phyloP scores from a whole-genome alignment of 1,139 yeast species.

The Hemisphaericaspora lyxosophila region DNA sequence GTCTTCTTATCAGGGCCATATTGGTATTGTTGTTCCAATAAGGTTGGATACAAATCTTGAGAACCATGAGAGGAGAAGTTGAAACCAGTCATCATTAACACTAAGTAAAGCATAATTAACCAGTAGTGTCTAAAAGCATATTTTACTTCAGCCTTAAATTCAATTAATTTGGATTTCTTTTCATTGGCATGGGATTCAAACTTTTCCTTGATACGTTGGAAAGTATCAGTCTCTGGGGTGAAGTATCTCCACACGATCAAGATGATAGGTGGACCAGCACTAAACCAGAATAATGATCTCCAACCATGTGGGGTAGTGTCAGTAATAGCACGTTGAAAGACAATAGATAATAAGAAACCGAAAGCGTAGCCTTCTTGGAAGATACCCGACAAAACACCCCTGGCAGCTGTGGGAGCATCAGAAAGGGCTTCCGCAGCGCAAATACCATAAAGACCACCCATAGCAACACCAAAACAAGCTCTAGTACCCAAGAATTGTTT shows the following conservation, averaged over 20 bases:
- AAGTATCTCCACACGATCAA: conserved; percentile 37
- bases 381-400: conserved; percentile 41
- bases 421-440: conserved; percentile 40
- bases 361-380: conserved; percentile 46
- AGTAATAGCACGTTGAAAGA: conserved; percentile 41
- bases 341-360: conserved; percentile 41
- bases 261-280: conserved; percentile 42
- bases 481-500: conserved; percentile 39
- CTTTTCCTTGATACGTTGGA: conserved; percentile 25
- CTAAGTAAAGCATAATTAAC: conserved; percentile 34
- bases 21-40: conserved; percentile 30
- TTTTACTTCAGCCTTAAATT: conserved; percentile 21
- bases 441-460: no score
- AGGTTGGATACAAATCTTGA: conserved; percentile 42
- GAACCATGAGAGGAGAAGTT: conserved; percentile 42
- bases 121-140: no score
- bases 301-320: conserved; percentile 33
- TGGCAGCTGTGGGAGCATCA: conserved; percentile 36
- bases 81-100: conserved; percentile 45
- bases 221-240: conserved; percentile 41
- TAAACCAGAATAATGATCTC: no score
- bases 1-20: conserved; percentile 31
- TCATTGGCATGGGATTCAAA: conserved; percentile 16
- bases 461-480: conserved; percentile 42
- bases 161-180: conserved; percentile 13